Evolutionary conservation across 768 basidiomycete species (phyloP), one percentile per base, ranked within the genome.

Genomic region (Paxillus involutus): DNA sequence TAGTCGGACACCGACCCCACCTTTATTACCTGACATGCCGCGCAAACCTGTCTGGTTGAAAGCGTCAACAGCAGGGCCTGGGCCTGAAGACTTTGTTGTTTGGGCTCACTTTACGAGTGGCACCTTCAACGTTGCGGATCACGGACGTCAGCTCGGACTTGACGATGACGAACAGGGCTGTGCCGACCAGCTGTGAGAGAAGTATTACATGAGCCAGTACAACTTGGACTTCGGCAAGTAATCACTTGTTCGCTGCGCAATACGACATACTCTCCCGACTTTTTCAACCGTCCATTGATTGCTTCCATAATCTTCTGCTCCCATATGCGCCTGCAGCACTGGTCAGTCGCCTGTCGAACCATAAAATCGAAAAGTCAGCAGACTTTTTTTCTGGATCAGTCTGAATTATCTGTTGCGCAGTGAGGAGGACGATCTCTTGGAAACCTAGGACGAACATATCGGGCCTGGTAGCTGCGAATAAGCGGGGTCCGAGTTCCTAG

Each of bases 21-120:
- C 97, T 74, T 99, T 96, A 75, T 96, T 96, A 29, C 94, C 97
- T 0, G 94, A 94, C 84, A 98, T 94, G 12, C 97, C 97, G 33
- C 88, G 81, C 40, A 91, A 75, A 39, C 89, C 90, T n/a, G 91
- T 92, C 90, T 92, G 55, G 44, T 37, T 17, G 12, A 44, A 49
- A 24, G n/a, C 19, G 29, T 62, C 33, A 64, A 37, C 11, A 26
- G 26, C 32, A 14, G 21, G 17, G 10, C n/a, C 9, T 17, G 21
- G 17, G 10, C n/a, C 9, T 17, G 6, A 19, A 21, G 32, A 35
- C 39, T 47, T 17, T 37, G 11, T 49, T 6, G 11, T 29, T 45
- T 48, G 12, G 35, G 46, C 59, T n/a, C 53, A 91, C 95, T 80
- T 99, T 99, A 55, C 93, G 86, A 46, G 89, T 87, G 14, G 94